These are phyloP conservation scores for Pyrus betulifolia DNA, from an alignment of 306 rosid genomes.

Conservation along the genomic window DNA sequence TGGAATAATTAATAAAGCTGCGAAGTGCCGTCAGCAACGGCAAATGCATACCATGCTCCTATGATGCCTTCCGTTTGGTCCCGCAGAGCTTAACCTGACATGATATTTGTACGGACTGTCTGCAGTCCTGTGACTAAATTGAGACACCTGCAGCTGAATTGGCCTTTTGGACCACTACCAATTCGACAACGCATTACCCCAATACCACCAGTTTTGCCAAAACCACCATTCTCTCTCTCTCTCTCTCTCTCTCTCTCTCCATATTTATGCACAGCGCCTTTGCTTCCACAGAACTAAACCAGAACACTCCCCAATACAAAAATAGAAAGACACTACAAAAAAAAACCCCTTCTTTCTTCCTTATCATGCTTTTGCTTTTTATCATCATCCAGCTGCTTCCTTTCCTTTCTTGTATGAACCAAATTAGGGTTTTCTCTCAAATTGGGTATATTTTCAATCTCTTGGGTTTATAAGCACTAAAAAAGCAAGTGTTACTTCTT, in stretches of 20 bases:
- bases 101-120: constrained; percentile 27
- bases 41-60: background rate
- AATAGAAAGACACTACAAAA: constrained; percentile 31
- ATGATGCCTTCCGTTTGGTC: background rate
- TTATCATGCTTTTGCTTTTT: background rate
- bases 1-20: background rate
- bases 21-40: background rate
- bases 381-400: background rate
- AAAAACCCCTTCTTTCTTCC: background rate
- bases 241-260: background rate
- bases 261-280: background rate
- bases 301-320: constrained; percentile 25
- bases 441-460: background rate
- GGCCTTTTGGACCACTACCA: background rate
- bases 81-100: background rate
- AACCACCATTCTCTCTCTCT: background rate
- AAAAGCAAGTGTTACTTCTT: background rate
- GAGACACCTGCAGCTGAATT: constrained; percentile 8
- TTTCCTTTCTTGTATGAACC: constrained; percentile 4
- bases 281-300: constrained; percentile 1
- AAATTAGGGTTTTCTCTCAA: constrained; percentile 17
- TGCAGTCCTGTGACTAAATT: constrained; percentile 5
- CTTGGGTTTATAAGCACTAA: background rate
- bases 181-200: constrained; percentile 33
- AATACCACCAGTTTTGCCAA: background rate